Base-by-base conservation (phyloP, 371 early-diverging fungal genomes). In the Parasitella parasitica region DNA sequence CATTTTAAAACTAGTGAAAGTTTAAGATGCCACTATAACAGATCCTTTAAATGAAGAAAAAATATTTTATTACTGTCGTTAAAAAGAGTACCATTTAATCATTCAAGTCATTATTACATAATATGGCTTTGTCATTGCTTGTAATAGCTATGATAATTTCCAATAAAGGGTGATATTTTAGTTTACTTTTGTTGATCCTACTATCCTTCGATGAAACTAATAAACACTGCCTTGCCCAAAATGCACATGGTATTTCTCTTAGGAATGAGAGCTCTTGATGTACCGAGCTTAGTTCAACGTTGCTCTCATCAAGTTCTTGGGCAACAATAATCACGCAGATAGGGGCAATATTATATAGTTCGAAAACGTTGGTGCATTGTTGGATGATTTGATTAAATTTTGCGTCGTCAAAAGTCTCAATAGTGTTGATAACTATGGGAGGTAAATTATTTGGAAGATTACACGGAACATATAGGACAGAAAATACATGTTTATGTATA, bases 131-230 rank as follows among this genome's bases (percentile, higher is more conserved):
- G 1, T 64, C 58, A 52, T 57, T 58, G 46, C 58, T 57, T 46
- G 58, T 64, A 51, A 64, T 64, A 64, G 58, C 64, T 57, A 57
- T 64, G 41, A 64, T 52, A 64, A 64, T 58, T 57, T 64, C 58
- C 46, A 64, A 64, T 54, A 64, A 64, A 15, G 58, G 57, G 58
- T 57, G 58, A 27, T 54, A 18, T 54, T 35, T 30, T 34, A 36
- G n/a, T 61, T 61, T 26, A 61, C 48, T 61, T 18, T 61, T 61
- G 54, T 61, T 54, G 61, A 48, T 13, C 34, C 27, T 54, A 54
- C 4, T 54, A 54, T 61, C 61, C 54, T 61, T 54, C 48, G 55
- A 61, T 39, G 57, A 63, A 38, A 56, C 41, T 52, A 63, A 57
- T 39, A 57, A 34, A 57, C 57, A 63, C 57, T 63, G 63, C 53